A percentile compares a stretch with the other conserved stretches of the same genome.
Conservation (phyloP, 192 early-diverging fungal genomes). For the Rhizoclosmatium sp. region DNA sequence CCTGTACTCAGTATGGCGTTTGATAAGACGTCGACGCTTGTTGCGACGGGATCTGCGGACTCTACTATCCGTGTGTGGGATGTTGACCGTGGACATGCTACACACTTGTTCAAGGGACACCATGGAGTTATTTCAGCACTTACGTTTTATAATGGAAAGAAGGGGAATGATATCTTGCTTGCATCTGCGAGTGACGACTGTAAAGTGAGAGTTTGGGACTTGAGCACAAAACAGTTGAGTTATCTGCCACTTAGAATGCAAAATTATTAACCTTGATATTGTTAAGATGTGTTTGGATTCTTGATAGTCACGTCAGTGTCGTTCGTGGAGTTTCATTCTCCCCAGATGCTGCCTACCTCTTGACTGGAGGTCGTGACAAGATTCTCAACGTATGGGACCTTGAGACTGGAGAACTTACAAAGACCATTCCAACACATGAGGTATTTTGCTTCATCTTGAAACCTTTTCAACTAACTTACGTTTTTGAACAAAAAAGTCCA, state of each 20-base stretch:
- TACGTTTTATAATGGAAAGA: conserved; percentile 77
- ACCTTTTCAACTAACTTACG: background rate
- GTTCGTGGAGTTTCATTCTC: conserved; percentile 90
- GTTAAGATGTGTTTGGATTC: conserved; percentile 69
- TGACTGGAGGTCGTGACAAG: conserved; percentile 90
- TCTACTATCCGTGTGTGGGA: conserved; percentile 97
- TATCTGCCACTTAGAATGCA: background rate
- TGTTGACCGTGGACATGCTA: conserved; percentile 88
- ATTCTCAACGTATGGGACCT: conserved; percentile 92
- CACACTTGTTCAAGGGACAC: conserved; percentile 96
- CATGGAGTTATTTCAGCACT: conserved; percentile 84
- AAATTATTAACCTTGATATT: background rate
- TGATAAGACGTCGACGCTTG: conserved; percentile 86
- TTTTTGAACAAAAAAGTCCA: conserved; percentile 45
- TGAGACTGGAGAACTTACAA: conserved; percentile 59
- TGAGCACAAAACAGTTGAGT: conserved; percentile 72
- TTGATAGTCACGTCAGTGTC: conserved; percentile 88
- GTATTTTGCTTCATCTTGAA: conserved; percentile 14
- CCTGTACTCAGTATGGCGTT: conserved; percentile 93
- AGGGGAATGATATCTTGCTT: conserved; percentile 62
- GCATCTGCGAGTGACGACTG: conserved; percentile 93
- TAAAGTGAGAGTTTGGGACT: conserved; percentile 89
- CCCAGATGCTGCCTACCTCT: conserved; percentile 69
- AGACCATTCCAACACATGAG: conserved; percentile 90
- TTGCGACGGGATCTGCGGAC: conserved; percentile 97